Conservation (phyloP, 2,329 filamentous ascomycete species). For the Fusarium odoratissimum region DNA sequence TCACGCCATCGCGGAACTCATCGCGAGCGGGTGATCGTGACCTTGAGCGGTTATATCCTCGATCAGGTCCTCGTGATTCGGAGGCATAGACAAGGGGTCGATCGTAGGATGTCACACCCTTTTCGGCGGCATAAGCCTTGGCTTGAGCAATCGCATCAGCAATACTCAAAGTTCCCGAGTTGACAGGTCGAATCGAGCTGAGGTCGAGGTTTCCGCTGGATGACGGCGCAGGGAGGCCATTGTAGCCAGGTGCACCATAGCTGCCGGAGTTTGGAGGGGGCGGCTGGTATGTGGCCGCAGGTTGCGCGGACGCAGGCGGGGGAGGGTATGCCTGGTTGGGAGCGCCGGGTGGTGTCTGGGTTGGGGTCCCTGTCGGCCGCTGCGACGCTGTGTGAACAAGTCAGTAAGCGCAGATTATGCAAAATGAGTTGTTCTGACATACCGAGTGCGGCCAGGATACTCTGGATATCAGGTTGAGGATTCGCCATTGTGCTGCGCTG, state of each 20-base stretch:
- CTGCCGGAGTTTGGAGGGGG: slow-evolving; percentile 47
- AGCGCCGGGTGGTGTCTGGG: slow-evolving; percentile 55
- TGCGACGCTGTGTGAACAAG: slow-evolving; percentile 54
- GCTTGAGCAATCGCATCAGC: slow-evolving; percentile 87
- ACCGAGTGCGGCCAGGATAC: slow-evolving; percentile 63
- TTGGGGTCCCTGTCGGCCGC: slow-evolving; percentile 55
- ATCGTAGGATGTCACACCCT: slow-evolving; percentile 75
- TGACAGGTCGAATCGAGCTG: slow-evolving; percentile 81
- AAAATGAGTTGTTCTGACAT: slow-evolving; percentile 40
- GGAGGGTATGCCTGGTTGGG: slow-evolving; percentile 55
- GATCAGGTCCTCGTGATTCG: slow-evolving; percentile 50
- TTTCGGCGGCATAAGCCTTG: slow-evolving; percentile 82
- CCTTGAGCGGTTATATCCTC: slow-evolving; percentile 71
- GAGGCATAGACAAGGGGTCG: slow-evolving; percentile 61
- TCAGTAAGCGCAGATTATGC: slow-evolving; percentile 32
- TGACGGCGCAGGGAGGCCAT: slow-evolving; percentile 73
- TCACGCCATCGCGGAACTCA: slow-evolving; percentile 79
- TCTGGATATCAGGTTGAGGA: slow-evolving; percentile 50
- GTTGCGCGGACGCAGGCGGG: slow-evolving; percentile 51
- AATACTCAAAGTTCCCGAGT: slow-evolving; percentile 84
- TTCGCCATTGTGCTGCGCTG: slow-evolving; percentile 40
- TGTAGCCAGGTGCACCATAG: slow-evolving; percentile 51
- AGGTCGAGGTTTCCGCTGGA: slow-evolving; percentile 82
- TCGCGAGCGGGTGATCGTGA: slow-evolving; percentile 82
- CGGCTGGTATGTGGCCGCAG: slow-evolving; percentile 53